phyloP scores from a whole-genome alignment of 2,329 filamentous ascomycete species.

The Colletotrichum tofieldiae region DNA sequence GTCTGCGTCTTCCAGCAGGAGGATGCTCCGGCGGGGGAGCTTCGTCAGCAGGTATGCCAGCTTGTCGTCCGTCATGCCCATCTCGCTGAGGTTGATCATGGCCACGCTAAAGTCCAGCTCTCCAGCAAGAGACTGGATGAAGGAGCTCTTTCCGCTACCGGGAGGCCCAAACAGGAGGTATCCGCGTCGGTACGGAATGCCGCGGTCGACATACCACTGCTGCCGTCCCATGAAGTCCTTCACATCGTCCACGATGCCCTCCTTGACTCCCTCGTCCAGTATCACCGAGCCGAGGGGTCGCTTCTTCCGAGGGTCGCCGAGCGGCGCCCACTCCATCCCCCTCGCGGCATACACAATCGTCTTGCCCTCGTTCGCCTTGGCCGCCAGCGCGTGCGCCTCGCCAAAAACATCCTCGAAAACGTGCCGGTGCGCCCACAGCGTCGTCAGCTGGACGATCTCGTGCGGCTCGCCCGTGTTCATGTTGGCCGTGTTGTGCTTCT shows the following conservation, averaged over 20 bases:
- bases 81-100: constrained; percentile 91
- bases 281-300: constrained; percentile 91
- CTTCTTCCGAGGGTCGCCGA: constrained; percentile 89
- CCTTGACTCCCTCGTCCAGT: constrained; percentile 86
- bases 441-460: constrained; percentile 93
- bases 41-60: constrained; percentile 89
- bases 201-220: constrained; percentile 94
- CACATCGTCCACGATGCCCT: constrained; percentile 84
- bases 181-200: constrained; percentile 91
- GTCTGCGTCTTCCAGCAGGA: constrained; percentile 91
- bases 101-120: constrained; percentile 93
- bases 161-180: constrained; percentile 93
- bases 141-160: constrained; percentile 94
- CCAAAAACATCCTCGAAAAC: constrained; percentile 92
- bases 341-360: constrained; percentile 91
- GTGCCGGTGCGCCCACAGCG: constrained; percentile 89
- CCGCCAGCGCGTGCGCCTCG: constrained; percentile 87
- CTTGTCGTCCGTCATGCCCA: constrained; percentile 91
- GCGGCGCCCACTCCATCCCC: constrained; percentile 86
- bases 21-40: constrained; percentile 84
- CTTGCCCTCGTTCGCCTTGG: constrained; percentile 88
- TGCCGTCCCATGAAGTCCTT: constrained; percentile 84
- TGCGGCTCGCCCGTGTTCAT: constrained; percentile 89
- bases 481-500: constrained; percentile 88
- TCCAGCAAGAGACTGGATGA: constrained; percentile 96